Evolutionary conservation across 495 filamentous ascomycete species (phyloP).

Genomic region (Parathielavia appendiculata): DNA sequence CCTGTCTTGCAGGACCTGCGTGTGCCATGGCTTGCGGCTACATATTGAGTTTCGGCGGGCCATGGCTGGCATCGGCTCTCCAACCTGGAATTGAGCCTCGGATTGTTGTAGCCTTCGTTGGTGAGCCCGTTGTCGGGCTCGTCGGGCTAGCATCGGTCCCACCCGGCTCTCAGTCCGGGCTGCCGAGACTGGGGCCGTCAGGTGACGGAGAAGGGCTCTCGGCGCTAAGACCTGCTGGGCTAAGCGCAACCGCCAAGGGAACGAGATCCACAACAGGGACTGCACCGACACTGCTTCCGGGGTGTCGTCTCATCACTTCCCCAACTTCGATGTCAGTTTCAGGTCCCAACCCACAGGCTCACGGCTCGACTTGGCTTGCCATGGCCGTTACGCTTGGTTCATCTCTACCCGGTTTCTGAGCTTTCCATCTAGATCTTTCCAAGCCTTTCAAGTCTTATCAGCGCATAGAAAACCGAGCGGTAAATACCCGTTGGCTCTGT

Average conservation of each 20-base stretch:
- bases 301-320: background rate
- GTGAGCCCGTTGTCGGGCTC: background rate
- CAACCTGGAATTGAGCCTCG: background rate
- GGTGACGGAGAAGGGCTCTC: background rate
- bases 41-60: background rate
- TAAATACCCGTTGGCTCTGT: too few relatives aligned
- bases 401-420: too few relatives aligned
- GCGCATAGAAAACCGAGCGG: too few relatives aligned
- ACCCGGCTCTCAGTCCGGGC: background rate
- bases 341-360: background rate
- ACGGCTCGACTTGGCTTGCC: too few relatives aligned
- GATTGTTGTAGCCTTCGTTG: background rate
- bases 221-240: background rate
- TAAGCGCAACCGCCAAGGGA: background rate
- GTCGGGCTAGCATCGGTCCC: constrained; percentile 21
- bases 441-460: too few relatives aligned
- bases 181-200: constrained; percentile 1
- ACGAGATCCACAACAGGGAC: too few relatives aligned
- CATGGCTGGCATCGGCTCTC: constrained; percentile 25
- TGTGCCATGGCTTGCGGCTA: background rate
- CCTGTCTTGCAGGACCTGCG: background rate
- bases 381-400: too few relatives aligned
- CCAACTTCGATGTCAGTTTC: background rate
- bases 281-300: too few relatives aligned
- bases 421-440: too few relatives aligned